A percentile compares a stretch with the other conserved stretches of the same genome.
Evolutionary conservation across 192 early-diverging fungal genomes (phyloP).

Genomic region (Coemansia asiatica): DNA sequence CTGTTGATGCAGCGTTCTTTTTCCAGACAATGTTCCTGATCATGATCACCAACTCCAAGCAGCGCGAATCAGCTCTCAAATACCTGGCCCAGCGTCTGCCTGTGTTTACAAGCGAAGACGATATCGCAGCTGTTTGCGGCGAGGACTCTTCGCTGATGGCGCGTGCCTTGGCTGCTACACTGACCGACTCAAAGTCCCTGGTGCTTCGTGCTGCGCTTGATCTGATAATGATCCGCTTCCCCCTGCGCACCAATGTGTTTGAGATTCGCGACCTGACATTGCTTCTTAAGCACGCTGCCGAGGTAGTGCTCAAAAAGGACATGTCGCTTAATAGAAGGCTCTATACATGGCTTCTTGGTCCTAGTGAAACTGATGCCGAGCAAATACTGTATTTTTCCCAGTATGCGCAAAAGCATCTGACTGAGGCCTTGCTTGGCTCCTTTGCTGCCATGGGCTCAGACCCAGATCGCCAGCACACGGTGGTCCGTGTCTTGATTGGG

Average conservation of each 20-base stretch:
- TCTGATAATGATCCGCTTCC: conserved; percentile 64
- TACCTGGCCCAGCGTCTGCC: conserved; percentile 72
- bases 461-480: conserved; percentile 49
- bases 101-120: conserved; percentile 62
- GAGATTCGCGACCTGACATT: conserved; percentile 65
- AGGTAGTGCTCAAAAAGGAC: conserved; percentile 84
- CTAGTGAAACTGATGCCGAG: conserved; percentile 54
- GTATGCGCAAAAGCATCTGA: conserved; percentile 56
- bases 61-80: conserved; percentile 72
- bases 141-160: conserved; percentile 70
- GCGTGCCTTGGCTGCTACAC: conserved; percentile 69
- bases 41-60: conserved; percentile 66
- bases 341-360: conserved; percentile 86
- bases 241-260: conserved; percentile 54
- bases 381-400: conserved; percentile 58
- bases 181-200: conserved; percentile 73
- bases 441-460: conserved; percentile 46
- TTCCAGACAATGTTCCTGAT: conserved; percentile 81
- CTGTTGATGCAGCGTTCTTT: conserved; percentile 76
- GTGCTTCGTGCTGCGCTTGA: conserved; percentile 85
- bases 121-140: conserved; percentile 69
- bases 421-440: conserved; percentile 60
- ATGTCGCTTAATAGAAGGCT: conserved; percentile 91
- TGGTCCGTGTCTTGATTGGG: conserved; percentile 81
- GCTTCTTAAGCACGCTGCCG: conserved; percentile 69